These are phyloP conservation scores for Lentithecium fluviatile DNA, from an alignment of 495 filamentous ascomycete species.

Conservation along the genomic window DNA sequence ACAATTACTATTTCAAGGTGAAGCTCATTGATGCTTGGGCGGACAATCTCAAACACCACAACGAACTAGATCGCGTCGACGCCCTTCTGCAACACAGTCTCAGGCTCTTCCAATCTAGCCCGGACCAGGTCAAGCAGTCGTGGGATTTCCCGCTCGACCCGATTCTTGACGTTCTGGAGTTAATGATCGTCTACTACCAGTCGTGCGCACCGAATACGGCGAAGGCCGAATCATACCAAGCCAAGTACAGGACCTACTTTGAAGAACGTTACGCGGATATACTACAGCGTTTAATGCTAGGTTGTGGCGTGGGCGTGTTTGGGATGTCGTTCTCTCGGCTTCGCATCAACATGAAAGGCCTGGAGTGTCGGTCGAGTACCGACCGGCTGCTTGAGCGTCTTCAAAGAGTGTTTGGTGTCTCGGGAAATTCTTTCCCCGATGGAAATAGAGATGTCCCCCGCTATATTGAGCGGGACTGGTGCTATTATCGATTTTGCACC, in stretches of 20 bases:
- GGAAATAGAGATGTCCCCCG: not conserved
- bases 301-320: not conserved
- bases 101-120: not conserved
- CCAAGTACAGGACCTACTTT: not conserved
- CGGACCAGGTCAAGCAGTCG: not conserved
- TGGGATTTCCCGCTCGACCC: not conserved
- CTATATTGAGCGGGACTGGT: not conserved
- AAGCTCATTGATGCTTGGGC: not conserved
- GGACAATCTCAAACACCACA: not conserved
- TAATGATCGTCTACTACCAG: not conserved
- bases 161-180: not conserved
- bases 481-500: not conserved
- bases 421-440: not conserved
- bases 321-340: not conserved
- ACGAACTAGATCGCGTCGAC: not conserved
- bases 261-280: not conserved
- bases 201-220: not conserved
- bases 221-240: not conserved
- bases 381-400: not conserved
- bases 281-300: not conserved
- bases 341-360: not conserved
- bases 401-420: not conserved
- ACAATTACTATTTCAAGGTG: not conserved
- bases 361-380: not conserved
- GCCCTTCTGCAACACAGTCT: not conserved